Evolutionary conservation across 1,139 yeast species (phyloP).

Genomic region (Casaregolazyma lundiana): DNA sequence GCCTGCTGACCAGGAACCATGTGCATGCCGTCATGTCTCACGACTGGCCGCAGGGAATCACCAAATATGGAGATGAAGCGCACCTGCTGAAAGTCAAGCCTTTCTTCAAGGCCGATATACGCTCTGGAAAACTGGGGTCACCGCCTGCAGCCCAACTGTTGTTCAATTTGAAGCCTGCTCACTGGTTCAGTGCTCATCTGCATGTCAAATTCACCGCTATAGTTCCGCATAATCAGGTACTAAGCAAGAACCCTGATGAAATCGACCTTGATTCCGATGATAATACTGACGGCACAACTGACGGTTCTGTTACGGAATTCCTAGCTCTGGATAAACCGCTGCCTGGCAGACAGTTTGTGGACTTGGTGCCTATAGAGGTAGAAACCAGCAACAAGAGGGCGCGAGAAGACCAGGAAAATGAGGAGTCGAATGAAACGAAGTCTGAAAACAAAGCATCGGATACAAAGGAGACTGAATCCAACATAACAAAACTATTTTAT

Average conservation of each 20-base stretch:
- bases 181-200: slow-evolving; percentile 89
- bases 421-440: background rate
- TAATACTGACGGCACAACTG: no score
- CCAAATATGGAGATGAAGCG: slow-evolving; percentile 53
- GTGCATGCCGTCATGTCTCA: slow-evolving; percentile 66
- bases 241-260: slow-evolving; percentile 35
- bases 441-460: background rate
- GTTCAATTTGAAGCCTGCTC: slow-evolving; percentile 50
- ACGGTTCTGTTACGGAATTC: slow-evolving; percentile 30
- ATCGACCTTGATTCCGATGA: slow-evolving; percentile 35
- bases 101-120: slow-evolving; percentile 61
- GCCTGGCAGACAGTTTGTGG: slow-evolving; percentile 49
- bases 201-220: slow-evolving; percentile 70
- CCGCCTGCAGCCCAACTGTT: slow-evolving; percentile 63
- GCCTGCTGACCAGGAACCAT: slow-evolving; percentile 28
- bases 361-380: slow-evolving; percentile 41
- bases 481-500: slow-evolving; percentile 22
- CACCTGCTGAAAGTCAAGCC: slow-evolving; percentile 55
- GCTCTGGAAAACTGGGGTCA: slow-evolving; percentile 62
- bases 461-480: background rate
- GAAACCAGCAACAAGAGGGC: slow-evolving; percentile 9
- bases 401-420: background rate
- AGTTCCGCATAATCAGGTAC: slow-evolving; percentile 33
- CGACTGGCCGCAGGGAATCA: slow-evolving; percentile 93
- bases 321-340: slow-evolving; percentile 1